phyloP scores from a whole-genome alignment of 1,139 yeast species.

The Pneumocystis wakefieldiae region DNA sequence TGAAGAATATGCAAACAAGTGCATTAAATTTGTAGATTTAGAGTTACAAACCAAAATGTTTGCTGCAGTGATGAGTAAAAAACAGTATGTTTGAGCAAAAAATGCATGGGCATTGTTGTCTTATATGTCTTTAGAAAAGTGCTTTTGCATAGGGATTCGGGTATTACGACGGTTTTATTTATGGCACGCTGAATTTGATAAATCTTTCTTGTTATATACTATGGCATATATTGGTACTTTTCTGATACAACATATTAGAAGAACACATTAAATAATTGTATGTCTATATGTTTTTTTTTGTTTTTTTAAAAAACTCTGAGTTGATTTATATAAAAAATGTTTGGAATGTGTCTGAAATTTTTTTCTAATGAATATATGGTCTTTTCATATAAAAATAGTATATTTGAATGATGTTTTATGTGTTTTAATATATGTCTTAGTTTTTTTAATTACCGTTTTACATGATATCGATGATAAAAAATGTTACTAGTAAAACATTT shows the following conservation, averaged over 20 bases:
- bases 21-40: background rate
- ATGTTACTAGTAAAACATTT: background rate
- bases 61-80: background rate
- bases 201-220: background rate
- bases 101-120: background rate
- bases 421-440: background rate
- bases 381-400: background rate
- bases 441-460: background rate
- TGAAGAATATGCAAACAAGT: background rate
- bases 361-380: too few species aligned
- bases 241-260: too few species aligned
- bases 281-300: too few species aligned
- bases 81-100: background rate
- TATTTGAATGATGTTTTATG: background rate
- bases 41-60: background rate
- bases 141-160: background rate
- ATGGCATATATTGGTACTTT: background rate
- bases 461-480: background rate
- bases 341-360: too few species aligned
- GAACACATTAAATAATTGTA: too few species aligned
- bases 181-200: background rate
- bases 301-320: too few species aligned
- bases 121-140: background rate
- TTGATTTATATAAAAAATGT: too few species aligned
- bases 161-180: background rate